A percentile compares a stretch with the other conserved stretches of the same genome.
phyloP scores from a whole-genome alignment of 2,329 filamentous ascomycete genomes.

The Akanthomyces lecanii region DNA sequence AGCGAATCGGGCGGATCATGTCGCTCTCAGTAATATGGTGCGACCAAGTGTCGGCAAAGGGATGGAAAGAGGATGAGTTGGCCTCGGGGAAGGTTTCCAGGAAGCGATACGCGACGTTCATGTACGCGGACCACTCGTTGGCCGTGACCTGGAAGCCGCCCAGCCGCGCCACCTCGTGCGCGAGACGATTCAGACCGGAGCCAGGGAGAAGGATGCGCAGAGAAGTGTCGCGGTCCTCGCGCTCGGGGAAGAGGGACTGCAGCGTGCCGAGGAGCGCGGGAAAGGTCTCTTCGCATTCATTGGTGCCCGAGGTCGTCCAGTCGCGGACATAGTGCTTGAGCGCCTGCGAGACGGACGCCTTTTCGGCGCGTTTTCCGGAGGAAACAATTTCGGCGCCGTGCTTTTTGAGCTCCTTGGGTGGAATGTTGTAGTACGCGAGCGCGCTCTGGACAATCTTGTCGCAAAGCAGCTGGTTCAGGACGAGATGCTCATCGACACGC shows the following conservation, averaged over 20 bases:
- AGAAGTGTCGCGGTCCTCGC: conserved; percentile 5
- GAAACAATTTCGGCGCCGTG: conserved; percentile 37
- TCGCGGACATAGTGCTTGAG: conserved; percentile 56
- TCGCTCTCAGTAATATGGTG: conserved; percentile 47
- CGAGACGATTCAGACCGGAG: conserved; percentile 48
- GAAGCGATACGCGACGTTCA: conserved; percentile 52
- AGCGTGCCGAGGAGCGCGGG: conserved; percentile 35
- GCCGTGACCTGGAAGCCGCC: conserved; percentile 48
- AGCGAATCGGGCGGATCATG: conserved; percentile 41
- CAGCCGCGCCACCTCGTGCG: conserved; percentile 45
- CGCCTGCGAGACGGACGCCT: conserved; percentile 46
- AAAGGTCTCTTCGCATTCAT: conserved; percentile 43
- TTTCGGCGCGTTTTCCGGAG: conserved; percentile 38
- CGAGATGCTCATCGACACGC: conserved; percentile 38
- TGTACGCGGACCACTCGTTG: conserved; percentile 57
- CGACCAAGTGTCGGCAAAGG: conserved; percentile 54
- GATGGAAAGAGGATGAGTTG: conserved; percentile 36
- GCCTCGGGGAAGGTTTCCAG: conserved; percentile 32
- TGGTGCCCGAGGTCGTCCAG: conserved; percentile 46
- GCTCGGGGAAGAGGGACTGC: conserved; percentile 28
- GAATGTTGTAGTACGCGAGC: conserved; percentile 43
- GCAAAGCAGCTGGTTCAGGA: conserved; percentile 43
- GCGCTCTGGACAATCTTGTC: conserved; percentile 42
- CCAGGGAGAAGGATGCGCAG: conserved; percentile 48
- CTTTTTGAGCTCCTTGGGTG: conserved; percentile 39